A percentile compares a stretch with the other conserved stretches of the same genome.
phyloP scores from a whole-genome alignment of 805 yeast species.

The Candida insectalens region DNA sequence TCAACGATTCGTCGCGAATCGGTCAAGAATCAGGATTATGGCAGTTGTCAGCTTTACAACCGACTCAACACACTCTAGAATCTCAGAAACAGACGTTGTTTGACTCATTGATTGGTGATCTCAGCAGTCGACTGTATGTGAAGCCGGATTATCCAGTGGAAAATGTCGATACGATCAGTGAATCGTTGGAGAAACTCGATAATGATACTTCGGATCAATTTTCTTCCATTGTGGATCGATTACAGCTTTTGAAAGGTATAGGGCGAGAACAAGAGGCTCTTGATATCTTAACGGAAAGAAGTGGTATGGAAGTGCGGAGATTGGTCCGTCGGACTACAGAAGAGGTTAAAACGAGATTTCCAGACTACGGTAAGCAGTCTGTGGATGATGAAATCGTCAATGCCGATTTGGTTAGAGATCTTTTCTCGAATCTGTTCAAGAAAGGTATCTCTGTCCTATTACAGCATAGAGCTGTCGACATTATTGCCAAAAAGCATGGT shows the following conservation, averaged over 20 bases:
- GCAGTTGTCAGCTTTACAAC: conserved; percentile 43
- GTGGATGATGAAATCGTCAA: conserved; percentile 26
- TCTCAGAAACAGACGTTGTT: conserved; percentile 52
- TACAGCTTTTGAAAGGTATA: conserved; percentile 29
- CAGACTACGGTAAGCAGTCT: conserved; percentile 20
- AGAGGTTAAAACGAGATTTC: conserved; percentile 50
- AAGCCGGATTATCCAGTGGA: conserved; percentile 12
- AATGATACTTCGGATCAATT: too few relatives aligned
- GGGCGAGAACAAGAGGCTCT: conserved; percentile 52
- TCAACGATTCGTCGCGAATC: conserved; percentile 27
- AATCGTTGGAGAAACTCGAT: conserved; percentile 14
- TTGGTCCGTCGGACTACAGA: conserved; percentile 54
- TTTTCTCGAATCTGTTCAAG: conserved; percentile 62
- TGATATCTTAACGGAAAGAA: conserved; percentile 41
- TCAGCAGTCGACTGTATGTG: conserved; percentile 41
- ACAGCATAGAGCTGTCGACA: conserved; percentile 57
- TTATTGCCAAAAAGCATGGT: conserved; percentile 31
- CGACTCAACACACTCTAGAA: conserved; percentile 42
- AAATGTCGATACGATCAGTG: conserved; percentile 24
- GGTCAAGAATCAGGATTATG: conserved; percentile 48
- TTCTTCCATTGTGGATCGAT: too few relatives aligned
- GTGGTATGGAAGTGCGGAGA: conserved; percentile 53
- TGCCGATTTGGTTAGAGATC: conserved; percentile 48
- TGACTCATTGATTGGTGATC: conserved; percentile 68
- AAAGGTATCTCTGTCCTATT: conserved; percentile 57